Base-by-base conservation (phyloP, 2,329 filamentous ascomycete species). In the Phaeosphaeriaceae sp. region DNA sequence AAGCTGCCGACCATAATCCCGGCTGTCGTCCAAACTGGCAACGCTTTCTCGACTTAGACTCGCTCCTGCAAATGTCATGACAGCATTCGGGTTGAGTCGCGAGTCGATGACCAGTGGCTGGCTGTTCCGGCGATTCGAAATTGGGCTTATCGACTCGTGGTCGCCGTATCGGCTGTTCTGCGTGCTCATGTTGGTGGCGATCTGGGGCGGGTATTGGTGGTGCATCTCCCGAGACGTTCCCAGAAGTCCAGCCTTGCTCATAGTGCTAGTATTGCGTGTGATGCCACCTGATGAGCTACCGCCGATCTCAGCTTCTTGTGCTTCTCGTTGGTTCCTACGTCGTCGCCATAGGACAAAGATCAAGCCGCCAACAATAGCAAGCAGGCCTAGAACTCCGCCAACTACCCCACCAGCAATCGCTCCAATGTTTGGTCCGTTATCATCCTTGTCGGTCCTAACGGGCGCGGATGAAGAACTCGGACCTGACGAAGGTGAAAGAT, bases 401-500 rank as follows among this genome's bases (percentile, higher is more conserved):
- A 82, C 72, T 19, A 82, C 81, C 49, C 79, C 77, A 27, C 81
- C 82, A 17, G 78, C 81, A 44, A 83, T 82, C n/a, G 76, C 78
- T 9, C 79, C 81, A 24, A 72, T 72, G 33, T 80, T 80, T 9
- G 57, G 54, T 2, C 54, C 58, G 17, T 60, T 51, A 17, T 61
- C 60, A 15, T 49, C 40, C 15, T 33, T 50, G 48, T 68, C 53
- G 40, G 66, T 54, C 19, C 25, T 53, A 57, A 59, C 44, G 7
- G 62, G 56, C 24, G 61, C 48, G 9, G 68, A 58, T 9, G 53
- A 49, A 17, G 53, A 41, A n/a, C 46, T 48, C n/a, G 57, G 20
- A 25, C 44, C 36, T 19, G 40, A 25, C 3, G 70, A 66, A 1
- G 73, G 69, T 13, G 70, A 79, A 11, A 73, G 72, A 3, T 81